phyloP scores from a whole-genome alignment of 2,329 filamentous ascomycete genomes.

The Botrytis aclada region DNA sequence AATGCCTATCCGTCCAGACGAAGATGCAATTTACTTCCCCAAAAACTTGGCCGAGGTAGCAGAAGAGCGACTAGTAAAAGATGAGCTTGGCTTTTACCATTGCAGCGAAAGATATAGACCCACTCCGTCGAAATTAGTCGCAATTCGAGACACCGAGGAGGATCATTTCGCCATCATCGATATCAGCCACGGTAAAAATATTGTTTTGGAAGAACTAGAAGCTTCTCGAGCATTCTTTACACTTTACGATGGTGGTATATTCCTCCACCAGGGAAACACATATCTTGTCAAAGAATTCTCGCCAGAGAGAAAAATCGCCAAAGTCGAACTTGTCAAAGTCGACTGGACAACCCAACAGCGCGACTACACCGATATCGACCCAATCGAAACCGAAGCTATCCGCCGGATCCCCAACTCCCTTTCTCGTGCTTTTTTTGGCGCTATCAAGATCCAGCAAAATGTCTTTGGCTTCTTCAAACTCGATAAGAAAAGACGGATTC shows the following conservation, averaged over 20 bases:
- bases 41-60: slow-evolving; percentile 68
- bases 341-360: slow-evolving; percentile 94
- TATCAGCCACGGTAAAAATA: slow-evolving; percentile 75
- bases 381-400: slow-evolving; percentile 86
- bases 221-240: slow-evolving; percentile 93
- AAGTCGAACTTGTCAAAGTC: slow-evolving; percentile 83
- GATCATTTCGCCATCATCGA: slow-evolving; percentile 94
- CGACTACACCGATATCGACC: slow-evolving; percentile 92
- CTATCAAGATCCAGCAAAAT: slow-evolving; percentile 79
- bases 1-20: slow-evolving; percentile 79
- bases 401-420: slow-evolving; percentile 62
- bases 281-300: slow-evolving; percentile 90
- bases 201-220: slow-evolving; percentile 92
- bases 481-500: slow-evolving; percentile 78
- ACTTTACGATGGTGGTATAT: slow-evolving; percentile 95
- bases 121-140: slow-evolving; percentile 75
- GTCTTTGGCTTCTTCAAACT: slow-evolving; percentile 98
- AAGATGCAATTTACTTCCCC: slow-evolving; percentile 79
- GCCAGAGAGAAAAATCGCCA: slow-evolving; percentile 75
- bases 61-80: slow-evolving; percentile 67
- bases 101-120: slow-evolving; percentile 87
- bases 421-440: slow-evolving; percentile 77
- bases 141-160: slow-evolving; percentile 85
- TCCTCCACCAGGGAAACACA: slow-evolving; percentile 89
- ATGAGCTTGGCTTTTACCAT: slow-evolving; percentile 81